Conservation (phyloP, 2,329 filamentous ascomycete genomes). For the Fusarium hostae region DNA sequence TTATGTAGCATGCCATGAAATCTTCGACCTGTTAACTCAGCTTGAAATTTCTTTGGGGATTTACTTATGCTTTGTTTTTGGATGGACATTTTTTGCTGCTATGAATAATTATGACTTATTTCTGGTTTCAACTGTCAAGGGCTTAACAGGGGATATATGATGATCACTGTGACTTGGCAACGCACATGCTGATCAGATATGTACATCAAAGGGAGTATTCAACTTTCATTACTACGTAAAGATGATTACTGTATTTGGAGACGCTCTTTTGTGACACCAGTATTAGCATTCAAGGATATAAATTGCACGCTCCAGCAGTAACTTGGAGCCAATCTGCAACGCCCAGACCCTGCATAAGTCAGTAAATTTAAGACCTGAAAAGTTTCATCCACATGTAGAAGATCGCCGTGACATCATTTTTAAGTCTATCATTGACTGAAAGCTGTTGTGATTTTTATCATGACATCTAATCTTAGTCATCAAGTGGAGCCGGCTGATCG, state of each 20-base stretch:
- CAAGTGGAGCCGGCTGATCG: constrained; percentile 23
- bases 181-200: neutral
- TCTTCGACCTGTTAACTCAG: constrained; percentile 1
- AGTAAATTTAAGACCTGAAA: neutral
- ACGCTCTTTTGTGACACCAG: neutral
- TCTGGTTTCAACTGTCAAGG: constrained; percentile 13
- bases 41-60: constrained; percentile 9
- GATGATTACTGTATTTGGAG: neutral
- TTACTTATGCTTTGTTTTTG: constrained; percentile 13
- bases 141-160: neutral
- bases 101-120: constrained; percentile 37
- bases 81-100: constrained; percentile 15
- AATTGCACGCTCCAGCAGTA: neutral
- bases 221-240: neutral
- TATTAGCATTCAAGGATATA: neutral
- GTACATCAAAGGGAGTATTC: constrained; percentile 9
- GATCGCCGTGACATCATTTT: constrained; percentile 1
- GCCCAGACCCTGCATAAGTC: neutral
- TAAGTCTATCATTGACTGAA: neutral
- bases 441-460: neutral
- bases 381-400: neutral
- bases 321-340: neutral
- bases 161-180: neutral
- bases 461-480: constrained; percentile 30
- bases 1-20: constrained; percentile 1